phyloP scores from a whole-genome alignment of 345 rosid genomes.

The Psidium friedrichsthalianum region DNA sequence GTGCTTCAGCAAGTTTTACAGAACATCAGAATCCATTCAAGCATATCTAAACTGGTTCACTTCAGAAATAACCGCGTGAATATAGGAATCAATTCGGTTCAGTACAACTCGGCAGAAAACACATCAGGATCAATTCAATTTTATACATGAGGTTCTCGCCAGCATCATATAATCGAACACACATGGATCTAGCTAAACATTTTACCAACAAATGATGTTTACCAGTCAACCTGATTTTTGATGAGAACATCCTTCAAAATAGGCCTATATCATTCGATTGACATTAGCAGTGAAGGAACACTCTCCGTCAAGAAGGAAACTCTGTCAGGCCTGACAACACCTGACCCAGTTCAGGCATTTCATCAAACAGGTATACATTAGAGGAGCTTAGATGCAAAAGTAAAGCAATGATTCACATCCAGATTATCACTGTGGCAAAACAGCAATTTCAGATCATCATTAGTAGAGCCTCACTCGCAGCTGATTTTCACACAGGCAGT shows the following conservation, averaged over 20 bases:
- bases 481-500: too few species aligned
- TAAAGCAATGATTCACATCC: not conserved
- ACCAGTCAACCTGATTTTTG: too few species aligned
- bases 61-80: not conserved
- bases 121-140: not conserved
- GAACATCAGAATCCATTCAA: not conserved
- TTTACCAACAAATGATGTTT: too few species aligned
- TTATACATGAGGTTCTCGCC: not conserved
- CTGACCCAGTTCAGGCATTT: too few species aligned
- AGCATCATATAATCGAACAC: not conserved
- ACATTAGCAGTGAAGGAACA: too few species aligned
- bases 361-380: too few species aligned
- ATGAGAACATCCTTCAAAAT: not conserved
- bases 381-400: not conserved
- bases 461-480: too few species aligned
- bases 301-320: too few species aligned
- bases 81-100: not conserved
- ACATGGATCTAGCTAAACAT: too few species aligned
- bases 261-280: too few species aligned
- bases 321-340: too few species aligned
- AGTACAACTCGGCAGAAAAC: not conserved
- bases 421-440: not conserved
- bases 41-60: not conserved
- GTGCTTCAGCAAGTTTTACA: not conserved
- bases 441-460: too few species aligned